Evolutionary conservation across 2,329 filamentous ascomycete species (phyloP).

Genomic region (Cordyceps cicadae): DNA sequence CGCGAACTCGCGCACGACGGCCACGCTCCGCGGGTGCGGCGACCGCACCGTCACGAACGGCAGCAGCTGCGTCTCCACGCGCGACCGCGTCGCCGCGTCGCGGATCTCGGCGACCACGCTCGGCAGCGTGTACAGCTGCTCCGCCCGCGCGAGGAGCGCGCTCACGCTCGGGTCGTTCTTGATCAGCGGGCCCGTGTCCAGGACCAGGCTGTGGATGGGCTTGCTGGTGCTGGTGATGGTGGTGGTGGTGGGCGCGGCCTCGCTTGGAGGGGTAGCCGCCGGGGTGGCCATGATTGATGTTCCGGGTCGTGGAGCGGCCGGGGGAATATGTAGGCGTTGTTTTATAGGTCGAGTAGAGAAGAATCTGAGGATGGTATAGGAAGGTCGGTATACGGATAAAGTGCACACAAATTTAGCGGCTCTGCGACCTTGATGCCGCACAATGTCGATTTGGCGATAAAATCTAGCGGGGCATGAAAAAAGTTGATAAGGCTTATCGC

Average conservation of each 20-base stretch:
- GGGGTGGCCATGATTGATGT: constrained; percentile 11
- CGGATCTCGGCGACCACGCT: constrained; percentile 82
- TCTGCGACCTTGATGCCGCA: background rate
- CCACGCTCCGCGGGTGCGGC: constrained; percentile 68
- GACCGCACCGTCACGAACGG: constrained; percentile 75
- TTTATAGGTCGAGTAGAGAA: background rate
- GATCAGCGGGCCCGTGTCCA: constrained; percentile 89
- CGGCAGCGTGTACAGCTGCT: constrained; percentile 73
- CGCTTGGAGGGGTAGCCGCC: constrained; percentile 2
- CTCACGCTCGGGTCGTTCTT: constrained; percentile 85
- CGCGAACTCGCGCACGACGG: constrained; percentile 75
- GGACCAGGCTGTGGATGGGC: constrained; percentile 70
- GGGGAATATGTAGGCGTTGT: too few species aligned
- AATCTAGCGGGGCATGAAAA: constrained; percentile 6
- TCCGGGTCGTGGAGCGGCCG: background rate
- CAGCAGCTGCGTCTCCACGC: constrained; percentile 74
- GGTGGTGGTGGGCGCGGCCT: constrained; percentile 2
- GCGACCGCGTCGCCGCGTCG: constrained; percentile 69
- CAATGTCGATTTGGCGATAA: constrained; percentile 5
- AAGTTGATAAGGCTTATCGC: constrained; percentile 11
- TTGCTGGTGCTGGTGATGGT: constrained; percentile 39
- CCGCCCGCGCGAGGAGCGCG: constrained; percentile 68
- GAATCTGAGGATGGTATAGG: too few species aligned
- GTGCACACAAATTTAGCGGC: background rate
- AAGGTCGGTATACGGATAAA: background rate